A percentile compares a stretch with the other conserved stretches of the same genome.
Evolutionary conservation across 352 stramenopile species (phyloP).

Genomic region (Phytophthora ohioensis): DNA sequence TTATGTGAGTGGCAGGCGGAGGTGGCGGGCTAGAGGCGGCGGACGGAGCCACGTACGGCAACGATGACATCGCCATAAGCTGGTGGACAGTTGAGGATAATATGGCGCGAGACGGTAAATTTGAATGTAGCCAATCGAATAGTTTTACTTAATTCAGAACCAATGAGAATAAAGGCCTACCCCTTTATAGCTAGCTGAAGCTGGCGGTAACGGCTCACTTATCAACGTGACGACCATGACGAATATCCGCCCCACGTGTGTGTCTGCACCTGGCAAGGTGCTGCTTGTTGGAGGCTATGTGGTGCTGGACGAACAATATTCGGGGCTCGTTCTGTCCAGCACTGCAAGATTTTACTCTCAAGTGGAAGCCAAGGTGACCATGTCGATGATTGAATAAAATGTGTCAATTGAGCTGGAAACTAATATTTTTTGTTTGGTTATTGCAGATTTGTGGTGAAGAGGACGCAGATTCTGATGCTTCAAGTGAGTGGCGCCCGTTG

Average conservation of each 20-base stretch:
- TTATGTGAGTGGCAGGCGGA: conserved; percentile 11
- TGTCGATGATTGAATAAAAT: background rate
- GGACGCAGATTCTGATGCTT: background rate
- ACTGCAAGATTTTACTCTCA: conserved; percentile 95
- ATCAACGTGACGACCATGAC: conserved; percentile 16
- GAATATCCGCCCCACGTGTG: conserved; percentile 39
- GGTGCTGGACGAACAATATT: conserved; percentile 92
- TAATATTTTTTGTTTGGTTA: conserved; percentile 2
- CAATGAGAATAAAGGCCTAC: conserved; percentile 11
- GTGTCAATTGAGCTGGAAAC: conserved; percentile 1
- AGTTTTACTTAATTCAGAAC: conserved; percentile 12
- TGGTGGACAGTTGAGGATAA: conserved; percentile 11
- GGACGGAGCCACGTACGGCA: conserved; percentile 29
- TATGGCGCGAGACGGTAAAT: background rate
- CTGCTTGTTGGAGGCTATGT: conserved; percentile 97
- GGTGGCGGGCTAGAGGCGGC: background rate
- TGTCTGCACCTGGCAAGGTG: conserved; percentile 97
- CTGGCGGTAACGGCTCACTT: background rate
- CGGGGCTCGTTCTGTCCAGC: conserved; percentile 91
- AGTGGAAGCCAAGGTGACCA: conserved; percentile 43
- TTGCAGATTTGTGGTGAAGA: conserved; percentile 6
- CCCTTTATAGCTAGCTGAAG: conserved; percentile 8
- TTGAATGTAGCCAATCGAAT: conserved; percentile 17
- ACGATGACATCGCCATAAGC: conserved; percentile 38
- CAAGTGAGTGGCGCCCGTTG: conserved; percentile 21